Evolutionary conservation across 768 basidiomycete genomes (phyloP).

Genomic region (Ramaria sp.): DNA sequence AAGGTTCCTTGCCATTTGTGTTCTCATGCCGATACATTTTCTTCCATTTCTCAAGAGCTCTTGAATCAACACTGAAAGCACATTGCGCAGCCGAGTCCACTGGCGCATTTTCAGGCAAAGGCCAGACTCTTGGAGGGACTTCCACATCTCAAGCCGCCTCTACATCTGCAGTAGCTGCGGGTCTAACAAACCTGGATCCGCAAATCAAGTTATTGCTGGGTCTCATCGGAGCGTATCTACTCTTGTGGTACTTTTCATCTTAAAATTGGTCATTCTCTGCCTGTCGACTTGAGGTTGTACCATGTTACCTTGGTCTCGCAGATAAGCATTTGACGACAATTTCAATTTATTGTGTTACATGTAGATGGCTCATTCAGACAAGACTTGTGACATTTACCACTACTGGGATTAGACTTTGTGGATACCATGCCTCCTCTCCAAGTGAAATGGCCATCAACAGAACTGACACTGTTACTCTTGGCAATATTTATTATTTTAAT

Average conservation of each 20-base stretch:
- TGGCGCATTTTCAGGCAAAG: constrained; percentile 55
- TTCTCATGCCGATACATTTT: constrained; percentile 2
- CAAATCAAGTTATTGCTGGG: constrained; percentile 56
- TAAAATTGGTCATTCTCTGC: not conserved
- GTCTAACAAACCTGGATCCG: constrained; percentile 43
- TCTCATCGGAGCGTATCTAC: constrained; percentile 50
- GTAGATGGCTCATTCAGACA: too few species aligned
- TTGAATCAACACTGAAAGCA: constrained; percentile 47
- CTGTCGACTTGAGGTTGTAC: not conserved
- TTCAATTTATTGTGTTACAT: too few species aligned
- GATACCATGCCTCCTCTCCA: too few species aligned
- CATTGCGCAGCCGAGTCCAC: constrained; percentile 31
- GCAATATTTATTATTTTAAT: too few species aligned
- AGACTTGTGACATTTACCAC: too few species aligned
- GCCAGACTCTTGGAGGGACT: constrained; percentile 55
- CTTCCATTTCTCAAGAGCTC: constrained; percentile 28
- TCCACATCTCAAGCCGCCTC: constrained; percentile 15
- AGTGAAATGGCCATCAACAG: too few species aligned
- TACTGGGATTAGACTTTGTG: too few species aligned
- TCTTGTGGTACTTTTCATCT: constrained; percentile 33
- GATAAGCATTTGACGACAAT: too few species aligned
- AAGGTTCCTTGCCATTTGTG: not conserved
- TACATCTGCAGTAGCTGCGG: constrained; percentile 25
- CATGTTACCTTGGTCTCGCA: not conserved
- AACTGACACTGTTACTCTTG: too few species aligned